Percentiles rank a stretch among this genome's conserved stretches.
Evolutionary conservation across 2,329 filamentous ascomycete species (phyloP).

Genomic region (Erysiphe pulchra): DNA sequence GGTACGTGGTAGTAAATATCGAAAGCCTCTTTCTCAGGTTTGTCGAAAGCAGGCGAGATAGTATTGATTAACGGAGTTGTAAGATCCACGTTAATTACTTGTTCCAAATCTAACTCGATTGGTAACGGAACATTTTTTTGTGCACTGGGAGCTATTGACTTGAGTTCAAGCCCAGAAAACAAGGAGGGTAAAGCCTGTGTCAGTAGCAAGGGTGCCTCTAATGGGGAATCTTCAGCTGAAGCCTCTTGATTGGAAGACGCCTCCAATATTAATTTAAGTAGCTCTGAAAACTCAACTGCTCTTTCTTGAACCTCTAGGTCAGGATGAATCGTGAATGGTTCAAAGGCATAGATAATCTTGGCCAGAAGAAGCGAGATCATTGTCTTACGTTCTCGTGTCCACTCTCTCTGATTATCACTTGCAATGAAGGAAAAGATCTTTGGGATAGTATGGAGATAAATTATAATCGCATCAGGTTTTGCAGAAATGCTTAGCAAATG

Average conservation of each 20-base stretch:
- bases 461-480: slow-evolving; percentile 39
- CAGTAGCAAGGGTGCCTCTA: slow-evolving; percentile 57
- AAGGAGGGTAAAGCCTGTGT: slow-evolving; percentile 77
- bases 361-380: slow-evolving; percentile 55
- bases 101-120: slow-evolving; percentile 49
- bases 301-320: slow-evolving; percentile 87
- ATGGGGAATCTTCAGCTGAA: slow-evolving; percentile 23
- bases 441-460: slow-evolving; percentile 59
- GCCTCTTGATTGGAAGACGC: slow-evolving; percentile 42
- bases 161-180: slow-evolving; percentile 68
- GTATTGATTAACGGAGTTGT: slow-evolving; percentile 33
- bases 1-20: slow-evolving; percentile 34
- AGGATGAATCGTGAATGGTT: slow-evolving; percentile 56
- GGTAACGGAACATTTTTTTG: slow-evolving; percentile 71
- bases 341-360: slow-evolving; percentile 57
- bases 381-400: slow-evolving; percentile 50
- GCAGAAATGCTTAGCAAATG: slow-evolving; percentile 31
- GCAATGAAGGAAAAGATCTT: slow-evolving; percentile 62
- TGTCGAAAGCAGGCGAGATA: slow-evolving; percentile 22
- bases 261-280: slow-evolving; percentile 68
- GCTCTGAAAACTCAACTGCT: slow-evolving; percentile 73
- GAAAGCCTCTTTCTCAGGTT: slow-evolving; percentile 38
- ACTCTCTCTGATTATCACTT: slow-evolving; percentile 34
- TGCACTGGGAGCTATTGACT: slow-evolving; percentile 63
- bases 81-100: slow-evolving; percentile 56